Conservation (phyloP, 768 basidiomycete species). For the Pisolithus sp. region DNA sequence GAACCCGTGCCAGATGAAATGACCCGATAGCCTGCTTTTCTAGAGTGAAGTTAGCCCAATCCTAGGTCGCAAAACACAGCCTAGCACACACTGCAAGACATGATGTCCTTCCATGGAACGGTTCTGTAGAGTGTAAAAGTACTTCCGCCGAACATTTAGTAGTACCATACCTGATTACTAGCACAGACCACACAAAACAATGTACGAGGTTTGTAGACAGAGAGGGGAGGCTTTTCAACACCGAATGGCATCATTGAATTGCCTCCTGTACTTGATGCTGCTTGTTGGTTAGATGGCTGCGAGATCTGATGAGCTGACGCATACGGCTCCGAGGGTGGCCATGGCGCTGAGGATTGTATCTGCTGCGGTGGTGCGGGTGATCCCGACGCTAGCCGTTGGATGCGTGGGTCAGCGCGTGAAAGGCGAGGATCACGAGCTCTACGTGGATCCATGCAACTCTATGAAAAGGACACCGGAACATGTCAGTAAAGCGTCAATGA, state of each 20-base stretch:
- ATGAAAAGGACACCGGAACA: constrained; percentile 7
- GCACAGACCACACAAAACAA: constrained; percentile 98
- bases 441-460: constrained; percentile 64
- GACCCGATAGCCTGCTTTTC: constrained; percentile 87
- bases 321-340: constrained; percentile 15
- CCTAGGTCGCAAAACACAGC: neutral
- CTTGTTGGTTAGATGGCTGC: constrained; percentile 14
- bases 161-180: constrained; percentile 80
- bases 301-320: neutral
- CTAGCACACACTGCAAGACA: constrained; percentile 68
- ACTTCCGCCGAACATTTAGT: neutral
- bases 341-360: constrained; percentile 10
- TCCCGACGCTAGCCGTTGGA: constrained; percentile 43
- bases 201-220: constrained; percentile 58
- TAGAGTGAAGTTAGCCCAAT: constrained; percentile 27
- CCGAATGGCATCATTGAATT: neutral
- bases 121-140: constrained; percentile 49
- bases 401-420: constrained; percentile 60
- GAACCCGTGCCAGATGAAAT: constrained; percentile 96
- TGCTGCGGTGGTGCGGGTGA: constrained; percentile 28
- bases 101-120: constrained; percentile 98
- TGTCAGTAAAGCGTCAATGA: constrained; percentile 8
- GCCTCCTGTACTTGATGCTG: constrained; percentile 6
- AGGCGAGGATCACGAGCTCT: constrained; percentile 77
- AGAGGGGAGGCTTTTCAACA: constrained; percentile 6